Percentiles rank a stretch among this genome's conserved stretches.
phyloP scores from a whole-genome alignment of 805 yeast genomes.

The Candida chauliodis region DNA sequence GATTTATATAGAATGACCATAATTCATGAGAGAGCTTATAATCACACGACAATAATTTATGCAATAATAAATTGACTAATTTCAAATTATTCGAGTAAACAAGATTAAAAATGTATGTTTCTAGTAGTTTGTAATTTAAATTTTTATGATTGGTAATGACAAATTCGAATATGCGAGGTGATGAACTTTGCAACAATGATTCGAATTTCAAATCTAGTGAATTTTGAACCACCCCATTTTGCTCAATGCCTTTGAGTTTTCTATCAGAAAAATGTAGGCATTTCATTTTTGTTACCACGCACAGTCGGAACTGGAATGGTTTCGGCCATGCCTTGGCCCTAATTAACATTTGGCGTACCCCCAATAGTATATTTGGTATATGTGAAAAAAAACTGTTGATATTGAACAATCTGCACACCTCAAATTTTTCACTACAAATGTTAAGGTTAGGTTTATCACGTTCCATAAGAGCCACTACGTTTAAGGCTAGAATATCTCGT shows the following conservation, averaged over 20 bases:
- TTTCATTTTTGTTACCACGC: too few species aligned
- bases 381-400: not conserved
- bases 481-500: not conserved
- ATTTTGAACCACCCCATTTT: too few species aligned
- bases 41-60: constrained; percentile 16
- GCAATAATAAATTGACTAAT: constrained; percentile 26
- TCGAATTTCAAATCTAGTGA: constrained; percentile 4
- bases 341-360: not conserved
- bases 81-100: constrained; percentile 17
- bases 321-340: constrained; percentile 4
- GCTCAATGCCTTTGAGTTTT: too few species aligned
- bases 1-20: constrained; percentile 29
- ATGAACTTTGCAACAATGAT: not conserved
- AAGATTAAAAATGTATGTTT: constrained; percentile 20
- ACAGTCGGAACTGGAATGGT: too few species aligned
- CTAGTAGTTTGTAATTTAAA: constrained; percentile 15
- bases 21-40: constrained; percentile 27
- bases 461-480: not conserved
- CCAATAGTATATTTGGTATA: not conserved
- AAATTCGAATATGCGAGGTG: constrained; percentile 8
- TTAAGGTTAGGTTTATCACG: constrained; percentile 7
- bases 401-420: constrained; percentile 2
- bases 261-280: too few species aligned
- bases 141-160: constrained; percentile 6
- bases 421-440: constrained; percentile 6